Evolutionary conservation across 2,329 filamentous ascomycete species (phyloP).

Genomic region (Exophiala oligosperma): DNA sequence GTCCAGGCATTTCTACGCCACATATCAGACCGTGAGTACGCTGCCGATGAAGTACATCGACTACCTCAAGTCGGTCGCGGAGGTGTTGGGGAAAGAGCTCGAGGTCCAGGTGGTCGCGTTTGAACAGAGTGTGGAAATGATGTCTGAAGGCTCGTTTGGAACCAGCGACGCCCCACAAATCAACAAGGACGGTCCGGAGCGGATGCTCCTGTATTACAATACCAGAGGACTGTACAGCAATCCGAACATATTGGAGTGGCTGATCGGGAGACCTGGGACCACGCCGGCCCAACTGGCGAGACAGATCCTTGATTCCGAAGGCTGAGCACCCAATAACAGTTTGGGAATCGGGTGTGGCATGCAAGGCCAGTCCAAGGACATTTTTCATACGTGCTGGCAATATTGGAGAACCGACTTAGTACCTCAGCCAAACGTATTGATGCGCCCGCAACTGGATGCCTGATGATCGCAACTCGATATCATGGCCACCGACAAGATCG

Average conservation of each 20-base stretch:
- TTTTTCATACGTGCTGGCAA: too few species aligned
- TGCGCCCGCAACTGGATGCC: too few species aligned
- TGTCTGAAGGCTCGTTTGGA: neutral
- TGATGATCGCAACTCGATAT: too few species aligned
- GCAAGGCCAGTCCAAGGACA: too few species aligned
- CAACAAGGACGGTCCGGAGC: neutral
- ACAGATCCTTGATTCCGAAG: neutral
- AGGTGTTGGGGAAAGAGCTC: conserved; percentile 3
- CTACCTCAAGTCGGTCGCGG: conserved; percentile 1
- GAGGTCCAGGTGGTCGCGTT: neutral
- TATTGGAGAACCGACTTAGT: too few species aligned
- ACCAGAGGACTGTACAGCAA: neutral
- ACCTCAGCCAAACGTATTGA: too few species aligned
- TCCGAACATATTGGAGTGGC: conserved; percentile 14
- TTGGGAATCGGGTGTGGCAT: too few species aligned
- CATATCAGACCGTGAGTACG: conserved; percentile 7
- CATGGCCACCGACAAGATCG: too few species aligned
- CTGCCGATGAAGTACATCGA: conserved; percentile 7
- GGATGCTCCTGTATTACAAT: conserved; percentile 12
- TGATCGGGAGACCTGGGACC: conserved; percentile 5
- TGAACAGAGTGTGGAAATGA: conserved; percentile 2
- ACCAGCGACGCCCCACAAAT: neutral
- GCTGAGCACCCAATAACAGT: too few species aligned
- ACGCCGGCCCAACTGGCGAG: conserved; percentile 5
- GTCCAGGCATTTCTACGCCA: conserved; percentile 6